Evolutionary conservation across 2,329 filamentous ascomycete genomes (phyloP).

Genomic region (Diaporthe ampelina): DNA sequence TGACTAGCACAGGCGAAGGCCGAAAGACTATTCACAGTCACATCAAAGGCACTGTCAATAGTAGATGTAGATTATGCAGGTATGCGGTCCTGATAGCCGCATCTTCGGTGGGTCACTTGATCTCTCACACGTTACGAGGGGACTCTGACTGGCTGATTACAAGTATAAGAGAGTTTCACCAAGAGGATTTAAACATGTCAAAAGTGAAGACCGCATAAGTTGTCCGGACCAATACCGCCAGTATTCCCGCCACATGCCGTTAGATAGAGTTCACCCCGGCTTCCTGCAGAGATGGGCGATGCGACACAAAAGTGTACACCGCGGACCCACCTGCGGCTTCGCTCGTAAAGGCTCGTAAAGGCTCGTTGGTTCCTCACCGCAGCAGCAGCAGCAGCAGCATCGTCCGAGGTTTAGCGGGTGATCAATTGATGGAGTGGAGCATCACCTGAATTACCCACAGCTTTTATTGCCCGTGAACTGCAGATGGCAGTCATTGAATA

Average conservation of each 20-base stretch:
- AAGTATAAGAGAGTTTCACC: neutral
- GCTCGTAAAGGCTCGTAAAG: neutral
- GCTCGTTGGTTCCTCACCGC: neutral
- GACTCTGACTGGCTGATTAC: neutral
- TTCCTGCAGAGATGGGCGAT: neutral
- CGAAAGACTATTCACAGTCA: neutral
- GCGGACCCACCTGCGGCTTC: neutral
- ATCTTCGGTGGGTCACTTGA: conserved; percentile 26
- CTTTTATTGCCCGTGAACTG: neutral
- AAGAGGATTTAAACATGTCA: neutral
- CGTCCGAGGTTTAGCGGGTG: too few species aligned
- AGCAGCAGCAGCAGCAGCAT: neutral
- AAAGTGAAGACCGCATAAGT: neutral
- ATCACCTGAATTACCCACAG: neutral
- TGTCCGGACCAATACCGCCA: neutral
- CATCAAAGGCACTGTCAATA: neutral
- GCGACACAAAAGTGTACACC: neutral
- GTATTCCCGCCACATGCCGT: conserved; percentile 9
- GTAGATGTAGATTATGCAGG: neutral
- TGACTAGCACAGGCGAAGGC: neutral
- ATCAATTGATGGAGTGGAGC: neutral
- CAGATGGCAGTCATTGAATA: neutral
- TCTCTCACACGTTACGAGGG: neutral
- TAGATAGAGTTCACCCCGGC: conserved; percentile 7
- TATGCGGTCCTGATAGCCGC: conserved; percentile 15